Base-by-base conservation (phyloP, 306 rosid species). In the Echinosophora koreensis region DNA sequence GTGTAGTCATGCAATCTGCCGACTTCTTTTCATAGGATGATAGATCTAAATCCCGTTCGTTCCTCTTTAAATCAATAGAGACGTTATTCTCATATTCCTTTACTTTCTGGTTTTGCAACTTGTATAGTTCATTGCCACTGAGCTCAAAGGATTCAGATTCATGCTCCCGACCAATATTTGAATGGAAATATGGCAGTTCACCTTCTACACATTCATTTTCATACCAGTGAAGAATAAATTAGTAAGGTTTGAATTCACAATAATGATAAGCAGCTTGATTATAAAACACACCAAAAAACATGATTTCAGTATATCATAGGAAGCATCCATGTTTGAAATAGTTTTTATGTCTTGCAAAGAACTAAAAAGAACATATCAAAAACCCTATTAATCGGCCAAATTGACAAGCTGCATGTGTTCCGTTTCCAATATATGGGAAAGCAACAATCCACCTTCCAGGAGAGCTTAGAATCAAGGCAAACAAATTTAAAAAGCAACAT, bases 171-270 rank as follows among this genome's bases (percentile, higher is more conserved):
- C 83, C 77, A 54, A 78, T 77, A 73, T 82, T 73, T 61, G 85
- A 78, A 68, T 85, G 91, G 73, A 80, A 68, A 71, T 84, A 79
- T 69, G 84, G 78, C 47, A 77, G 74, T 39, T 91, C 91, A 80
- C 92, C 88, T 67, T 92, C 99, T 92, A 97, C 82, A 77, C 27
- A 74, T 13, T 66, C 67, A 82, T 68, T 78, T 54, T 39, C 42
- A 60, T n/a, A 44, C n/a, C 51, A 63, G 51, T 67, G 69, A 82
- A 76, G 74, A 71, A 60, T 64, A 49, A 67, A 69, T 39, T 49
- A 39, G 14, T n/a, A 58, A 49, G 12, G 41, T 50, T 39, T 13
- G 32, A 78, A 18, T 58, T 58, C 9, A 27, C 42, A 64, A 64
- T 22, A 30, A 34, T 8, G 37, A 8, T 34, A 51, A 70, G 66